Conservation (phyloP, 352 stramenopile species). For the Phytophthora podocarpi region DNA sequence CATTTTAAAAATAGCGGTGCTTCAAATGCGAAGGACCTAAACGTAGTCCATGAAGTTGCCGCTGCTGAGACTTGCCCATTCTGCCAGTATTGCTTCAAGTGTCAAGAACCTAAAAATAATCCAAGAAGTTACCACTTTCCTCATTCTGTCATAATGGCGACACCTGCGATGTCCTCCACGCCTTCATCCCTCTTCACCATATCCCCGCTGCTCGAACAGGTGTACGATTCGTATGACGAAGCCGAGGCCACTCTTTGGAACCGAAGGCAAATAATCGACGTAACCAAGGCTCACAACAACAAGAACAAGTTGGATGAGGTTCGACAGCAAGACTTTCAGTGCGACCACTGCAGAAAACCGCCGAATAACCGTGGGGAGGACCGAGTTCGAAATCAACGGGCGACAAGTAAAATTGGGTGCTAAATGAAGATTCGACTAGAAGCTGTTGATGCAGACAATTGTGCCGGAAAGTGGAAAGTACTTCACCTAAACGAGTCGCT, state of each 20-base stretch:
- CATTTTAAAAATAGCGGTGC: too few species aligned
- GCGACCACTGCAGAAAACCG: background rate
- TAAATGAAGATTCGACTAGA: conserved; percentile 8
- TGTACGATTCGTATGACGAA: background rate
- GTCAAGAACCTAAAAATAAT: too few species aligned
- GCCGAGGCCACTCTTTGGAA: conserved; percentile 5
- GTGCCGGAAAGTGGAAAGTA: too few species aligned
- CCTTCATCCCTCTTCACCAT: too few species aligned
- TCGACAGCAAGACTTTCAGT: conserved; percentile 3
- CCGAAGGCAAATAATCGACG: background rate
- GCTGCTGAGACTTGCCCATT: too few species aligned
- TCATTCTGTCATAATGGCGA: too few species aligned
- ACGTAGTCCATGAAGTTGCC: too few species aligned
- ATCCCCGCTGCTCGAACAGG: background rate
- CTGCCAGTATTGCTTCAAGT: too few species aligned
- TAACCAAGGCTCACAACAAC: conserved; percentile 5
- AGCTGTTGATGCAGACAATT: too few species aligned
- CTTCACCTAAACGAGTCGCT: background rate
- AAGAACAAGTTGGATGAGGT: conserved; percentile 7
- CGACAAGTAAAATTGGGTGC: conserved; percentile 2
- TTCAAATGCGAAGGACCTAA: too few species aligned
- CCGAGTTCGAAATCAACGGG: background rate
- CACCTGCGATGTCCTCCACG: too few species aligned
- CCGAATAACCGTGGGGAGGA: background rate
- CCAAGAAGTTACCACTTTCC: too few species aligned